Base-by-base conservation (phyloP, 2,329 filamentous ascomycete genomes). In the Metarhizium humberi region DNA sequence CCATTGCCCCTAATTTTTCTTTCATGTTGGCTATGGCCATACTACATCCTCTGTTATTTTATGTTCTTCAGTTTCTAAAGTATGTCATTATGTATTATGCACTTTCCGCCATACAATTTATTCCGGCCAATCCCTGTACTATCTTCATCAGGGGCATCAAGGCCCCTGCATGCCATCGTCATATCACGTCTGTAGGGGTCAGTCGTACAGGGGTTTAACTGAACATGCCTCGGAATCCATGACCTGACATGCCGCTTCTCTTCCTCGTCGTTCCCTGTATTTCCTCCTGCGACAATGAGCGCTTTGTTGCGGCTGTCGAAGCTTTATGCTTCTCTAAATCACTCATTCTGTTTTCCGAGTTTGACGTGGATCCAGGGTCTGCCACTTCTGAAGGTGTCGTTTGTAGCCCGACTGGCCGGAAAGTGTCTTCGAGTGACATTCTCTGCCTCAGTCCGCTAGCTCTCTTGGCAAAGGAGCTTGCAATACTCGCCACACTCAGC, bases 401-500 rank as follows among this genome's bases (percentile, higher is more conserved):
- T 32, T 52, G 18, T 13, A 46, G 34, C 29, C 11, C 50, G 11
- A 30, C 13, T 48, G 54, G 53, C 11, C 42, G 51, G 48, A 11
- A 52, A 36, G 30, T 30, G 18, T 57, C 54, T 30, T 57, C 56
- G n/a, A 54, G 47, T 18, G 56, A 56, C 10, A 57, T 25, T 43
- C 55, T 63, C 34, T 63, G 65, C 34, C 64, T 60, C 30, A 77
- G 62, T 60, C 85, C 88, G 43, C 76, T 77, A 1, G 88, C 87
- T 56, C 87, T 82, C 62, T 86, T 88, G 42, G 82, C 81, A 65
- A 95, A 92, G 50, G 87, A 87, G 61, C 81, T 86, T 14, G 88
- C 80, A 60, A 94, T 87, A 67, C 86, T 91, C 51, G 87, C 86
- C 64, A 90, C 86, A 69, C 89, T 95, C 59, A 96, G 79, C 67